These are phyloP conservation scores for Setomelanomma holmii DNA, from an alignment of 2,329 filamentous ascomycete genomes.

Conservation along the genomic window DNA sequence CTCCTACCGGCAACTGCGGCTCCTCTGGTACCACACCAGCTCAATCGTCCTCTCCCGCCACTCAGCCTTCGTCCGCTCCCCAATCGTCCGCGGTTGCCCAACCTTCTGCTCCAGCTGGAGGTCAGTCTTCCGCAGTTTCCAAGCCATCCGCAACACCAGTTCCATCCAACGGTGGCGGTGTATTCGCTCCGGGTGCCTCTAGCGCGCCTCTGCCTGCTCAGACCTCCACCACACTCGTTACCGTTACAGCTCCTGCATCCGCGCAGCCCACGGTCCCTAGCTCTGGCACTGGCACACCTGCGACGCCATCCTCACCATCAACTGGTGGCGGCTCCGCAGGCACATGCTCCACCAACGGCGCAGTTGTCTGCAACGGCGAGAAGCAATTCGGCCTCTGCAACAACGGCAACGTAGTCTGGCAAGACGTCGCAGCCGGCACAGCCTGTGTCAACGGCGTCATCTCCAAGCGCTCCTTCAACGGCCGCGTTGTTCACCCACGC, in stretches of 20 bases:
- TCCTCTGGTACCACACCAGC: constrained; percentile 22
- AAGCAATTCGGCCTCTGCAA: constrained; percentile 54
- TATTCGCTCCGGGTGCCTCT: constrained; percentile 42
- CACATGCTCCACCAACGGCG: constrained; percentile 44
- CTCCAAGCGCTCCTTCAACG: constrained; percentile 39
- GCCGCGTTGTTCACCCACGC: constrained; percentile 37
- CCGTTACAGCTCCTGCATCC: constrained; percentile 29
- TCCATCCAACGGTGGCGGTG: constrained; percentile 34
- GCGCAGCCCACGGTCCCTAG: constrained; percentile 18
- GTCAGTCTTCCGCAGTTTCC: constrained; percentile 4
- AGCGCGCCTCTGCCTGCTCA: constrained; percentile 17
- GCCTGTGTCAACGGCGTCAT: constrained; percentile 53
- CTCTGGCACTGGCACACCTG: constrained; percentile 14
- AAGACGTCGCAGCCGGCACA: constrained; percentile 54
- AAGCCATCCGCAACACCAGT: constrained; percentile 12
- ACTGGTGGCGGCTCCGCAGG: constrained; percentile 21
- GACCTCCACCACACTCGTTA: constrained; percentile 40
- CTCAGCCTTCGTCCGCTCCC: constrained; percentile 12
- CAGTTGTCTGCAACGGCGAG: constrained; percentile 50
- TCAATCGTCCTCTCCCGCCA: constrained; percentile 18
- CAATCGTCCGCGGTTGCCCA: constrained; percentile 3
- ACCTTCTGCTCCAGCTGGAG: constrained; percentile 1
- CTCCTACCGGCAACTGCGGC: constrained; percentile 32
- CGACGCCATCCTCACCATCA: constrained; percentile 12
- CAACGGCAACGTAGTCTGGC: constrained; percentile 50